Base-by-base conservation (phyloP, 257 asterid genomes). In the Penstemon eatonii region DNA sequence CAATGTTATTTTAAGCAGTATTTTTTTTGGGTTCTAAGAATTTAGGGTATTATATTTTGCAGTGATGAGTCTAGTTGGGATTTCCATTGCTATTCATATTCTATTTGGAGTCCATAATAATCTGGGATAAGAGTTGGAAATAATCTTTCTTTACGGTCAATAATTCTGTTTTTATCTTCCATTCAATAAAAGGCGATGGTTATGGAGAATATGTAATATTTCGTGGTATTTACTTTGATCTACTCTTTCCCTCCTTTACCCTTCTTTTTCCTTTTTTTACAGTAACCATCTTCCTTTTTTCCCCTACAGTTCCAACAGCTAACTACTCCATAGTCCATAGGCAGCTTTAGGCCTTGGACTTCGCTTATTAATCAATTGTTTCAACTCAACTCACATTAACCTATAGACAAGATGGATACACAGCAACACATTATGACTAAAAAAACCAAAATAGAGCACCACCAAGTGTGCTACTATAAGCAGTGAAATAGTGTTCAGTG, bases 401-500 rank as follows among this genome's bases (percentile, higher is more conserved):
- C 33, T 25, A 25, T 1, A 25, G 33, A 25, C 33, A 2, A 25
- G 1, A 25, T 25, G 33, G 33, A 25, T 25, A 8, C 41, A 13
- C 2, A 62, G 18, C 12, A 41, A 56, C 10, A 73, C 12, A 19
- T 13, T 50, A 49, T 50, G 19, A 50, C 41, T 5, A 60, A 40
- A 38, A 38, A 52, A 60, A 42, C 63, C 41, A 39, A 15, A 55
- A 60, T 45, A 38, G 4, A 67, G 46, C 63, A 40, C 18, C 56
- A 60, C 45, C 42, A 38, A 38, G 50, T 3, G 15, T 36, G 10
- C 46, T 60, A 37, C 3, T 25, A 54, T 44, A 19, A 4, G 42
- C 41, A 51, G 44, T 8, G 39, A 68, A 65, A 61, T 25, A 53
- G 44, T 51, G 49, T 40, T 4, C 37, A 66, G 67, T 68, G 67